These are phyloP conservation scores for Ophiostoma triangulosporum DNA, from an alignment of 2,329 filamentous ascomycete species.

Conservation along the genomic window DNA sequence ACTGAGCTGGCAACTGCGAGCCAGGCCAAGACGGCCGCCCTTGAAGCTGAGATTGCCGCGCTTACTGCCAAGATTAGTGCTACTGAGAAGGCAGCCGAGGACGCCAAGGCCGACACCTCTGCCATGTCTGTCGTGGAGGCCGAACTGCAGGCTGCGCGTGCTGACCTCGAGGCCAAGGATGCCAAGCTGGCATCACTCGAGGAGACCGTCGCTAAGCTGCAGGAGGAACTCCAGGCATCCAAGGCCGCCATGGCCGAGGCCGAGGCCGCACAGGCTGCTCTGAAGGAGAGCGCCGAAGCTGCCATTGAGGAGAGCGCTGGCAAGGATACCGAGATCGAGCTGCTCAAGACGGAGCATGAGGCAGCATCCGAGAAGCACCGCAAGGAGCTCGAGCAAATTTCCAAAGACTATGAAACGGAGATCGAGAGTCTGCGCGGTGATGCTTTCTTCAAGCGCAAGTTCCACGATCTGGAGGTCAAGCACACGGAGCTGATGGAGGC, in stretches of 20 bases:
- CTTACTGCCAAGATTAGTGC: conserved; percentile 34
- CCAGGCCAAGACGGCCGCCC: conserved; percentile 31
- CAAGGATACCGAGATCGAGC: conserved; percentile 36
- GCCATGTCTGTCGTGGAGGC: conserved; percentile 25
- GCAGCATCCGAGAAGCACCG: conserved; percentile 34
- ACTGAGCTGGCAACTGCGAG: conserved; percentile 31
- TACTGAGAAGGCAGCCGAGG: conserved; percentile 31
- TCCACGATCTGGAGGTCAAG: conserved; percentile 44
- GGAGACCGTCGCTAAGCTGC: conserved; percentile 26
- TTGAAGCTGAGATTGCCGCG: conserved; percentile 39
- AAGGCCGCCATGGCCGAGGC: conserved; percentile 29
- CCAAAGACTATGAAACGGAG: conserved; percentile 49
- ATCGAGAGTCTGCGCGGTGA: conserved; percentile 50
- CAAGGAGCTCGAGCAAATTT: conserved; percentile 43
- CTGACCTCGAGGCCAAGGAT: conserved; percentile 31
- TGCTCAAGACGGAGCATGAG: conserved; percentile 36
- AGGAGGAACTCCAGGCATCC: conserved; percentile 19
- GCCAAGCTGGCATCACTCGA: conserved; percentile 28
- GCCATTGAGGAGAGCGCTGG: conserved; percentile 29
- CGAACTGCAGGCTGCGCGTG: conserved; percentile 33
- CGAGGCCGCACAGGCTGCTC: conserved; percentile 21
- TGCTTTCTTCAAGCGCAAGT: conserved; percentile 51
- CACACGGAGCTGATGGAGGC: conserved; percentile 32
- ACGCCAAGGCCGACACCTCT: conserved; percentile 28
- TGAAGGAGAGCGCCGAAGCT: conserved; percentile 23